phyloP scores from a whole-genome alignment of 2,329 filamentous ascomycete genomes.

The Aspergillus thermomutatus region DNA sequence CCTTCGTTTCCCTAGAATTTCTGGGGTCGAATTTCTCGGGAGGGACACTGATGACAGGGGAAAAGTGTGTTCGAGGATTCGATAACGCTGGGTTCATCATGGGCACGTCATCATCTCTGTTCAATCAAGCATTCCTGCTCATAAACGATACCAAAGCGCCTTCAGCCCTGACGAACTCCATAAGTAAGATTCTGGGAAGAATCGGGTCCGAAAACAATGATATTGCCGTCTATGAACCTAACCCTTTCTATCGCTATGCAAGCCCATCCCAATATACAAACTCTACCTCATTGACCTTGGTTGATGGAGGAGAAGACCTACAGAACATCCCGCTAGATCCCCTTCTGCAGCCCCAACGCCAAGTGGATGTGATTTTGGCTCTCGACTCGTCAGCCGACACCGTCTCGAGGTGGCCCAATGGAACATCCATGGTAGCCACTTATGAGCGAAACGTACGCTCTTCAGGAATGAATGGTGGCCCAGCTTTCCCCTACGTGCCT shows the following conservation, averaged over 20 bases:
- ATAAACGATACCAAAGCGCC: constrained; percentile 52
- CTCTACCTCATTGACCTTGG: constrained; percentile 57
- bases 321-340: constrained; percentile 76
- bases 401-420: constrained; percentile 66
- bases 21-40: constrained; percentile 67
- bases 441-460: constrained; percentile 60
- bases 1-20: constrained; percentile 66
- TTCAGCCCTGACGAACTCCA: constrained; percentile 48
- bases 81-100: constrained; percentile 79
- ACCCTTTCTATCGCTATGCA: constrained; percentile 68
- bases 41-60: constrained; percentile 55
- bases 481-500: constrained; percentile 66
- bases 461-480: constrained; percentile 58
- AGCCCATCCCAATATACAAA: constrained; percentile 57
- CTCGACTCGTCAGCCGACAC: constrained; percentile 73
- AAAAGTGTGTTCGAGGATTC: constrained; percentile 68
- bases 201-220: constrained; percentile 59
- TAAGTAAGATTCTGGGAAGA: constrained; percentile 50
- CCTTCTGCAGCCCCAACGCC: constrained; percentile 64
- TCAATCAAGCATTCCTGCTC: constrained; percentile 70
- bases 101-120: constrained; percentile 78
- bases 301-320: constrained; percentile 71
- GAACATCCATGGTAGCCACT: constrained; percentile 67
- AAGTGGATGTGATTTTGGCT: constrained; percentile 74
- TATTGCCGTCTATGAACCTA: constrained; percentile 69